Percentiles rank a stretch among this genome's conserved stretches.
Evolutionary conservation across 805 yeast genomes (phyloP).

Genomic region (Candida quercuum): DNA sequence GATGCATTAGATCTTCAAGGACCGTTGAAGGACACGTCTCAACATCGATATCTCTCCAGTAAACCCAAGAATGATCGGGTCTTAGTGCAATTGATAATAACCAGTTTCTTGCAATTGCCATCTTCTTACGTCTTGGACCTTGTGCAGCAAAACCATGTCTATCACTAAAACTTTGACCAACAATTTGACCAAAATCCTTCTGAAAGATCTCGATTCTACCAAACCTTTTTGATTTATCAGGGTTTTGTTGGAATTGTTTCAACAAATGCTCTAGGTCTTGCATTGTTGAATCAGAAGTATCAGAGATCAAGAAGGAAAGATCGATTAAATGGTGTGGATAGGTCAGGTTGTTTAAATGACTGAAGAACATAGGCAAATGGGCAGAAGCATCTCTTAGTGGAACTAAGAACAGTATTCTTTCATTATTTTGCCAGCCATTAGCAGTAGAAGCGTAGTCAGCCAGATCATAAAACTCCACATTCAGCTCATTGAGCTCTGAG

Average conservation of each 20-base stretch:
- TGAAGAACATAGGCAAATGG: conserved; percentile 85
- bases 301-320: conserved; percentile 80
- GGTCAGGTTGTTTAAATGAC: conserved; percentile 71
- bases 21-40: conserved; percentile 82
- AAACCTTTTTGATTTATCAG: conserved; percentile 57
- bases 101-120: conserved; percentile 98
- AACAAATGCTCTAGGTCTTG: conserved; percentile 55
- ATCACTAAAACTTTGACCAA: conserved; percentile 90
- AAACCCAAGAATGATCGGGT: conserved; percentile 93
- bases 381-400: conserved; percentile 91
- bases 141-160: conserved; percentile 96
- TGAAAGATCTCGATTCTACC: conserved; percentile 85
- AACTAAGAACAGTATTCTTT: conserved; percentile 78
- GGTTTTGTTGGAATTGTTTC: conserved; percentile 57
- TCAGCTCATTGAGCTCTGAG: conserved; percentile 24
- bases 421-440: conserved; percentile 76
- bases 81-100: conserved; percentile 76
- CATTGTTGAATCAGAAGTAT: conserved; percentile 85
- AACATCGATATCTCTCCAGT: conserved; percentile 98
- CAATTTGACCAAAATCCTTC: conserved; percentile 88
- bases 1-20: conserved; percentile 88
- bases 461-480: conserved; percentile 70
- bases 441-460: conserved; percentile 56
- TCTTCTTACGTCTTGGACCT: conserved; percentile 88
- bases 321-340: conserved; percentile 87